These are phyloP conservation scores for Nicotiana noctiflora DNA, from an alignment of 257 asterid species.

Conservation along the genomic window DNA sequence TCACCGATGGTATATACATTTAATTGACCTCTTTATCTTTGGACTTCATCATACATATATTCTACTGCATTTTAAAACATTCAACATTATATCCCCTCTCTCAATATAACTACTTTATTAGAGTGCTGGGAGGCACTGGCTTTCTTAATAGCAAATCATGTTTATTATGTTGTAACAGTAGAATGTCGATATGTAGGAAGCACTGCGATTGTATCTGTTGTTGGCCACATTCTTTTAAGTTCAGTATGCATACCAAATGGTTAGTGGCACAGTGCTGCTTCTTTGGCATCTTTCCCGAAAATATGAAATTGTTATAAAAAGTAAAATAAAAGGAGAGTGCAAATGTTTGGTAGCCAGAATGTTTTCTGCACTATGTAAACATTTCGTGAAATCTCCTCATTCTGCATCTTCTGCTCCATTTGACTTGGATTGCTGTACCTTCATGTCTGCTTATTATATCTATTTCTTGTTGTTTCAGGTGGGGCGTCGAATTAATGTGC, in stretches of 20 bases:
- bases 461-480: slow-evolving; percentile 42
- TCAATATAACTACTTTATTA: neutral
- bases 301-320: neutral
- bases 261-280: neutral
- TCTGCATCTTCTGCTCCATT: neutral
- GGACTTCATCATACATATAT: neutral
- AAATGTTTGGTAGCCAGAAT: neutral
- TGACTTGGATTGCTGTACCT: neutral
- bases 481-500: slow-evolving; percentile 65
- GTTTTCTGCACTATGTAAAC: neutral
- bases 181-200: neutral
- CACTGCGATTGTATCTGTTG: neutral
- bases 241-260: neutral
- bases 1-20: neutral
- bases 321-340: neutral
- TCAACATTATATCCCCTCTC: neutral
- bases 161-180: neutral
- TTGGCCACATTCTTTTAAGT: neutral
- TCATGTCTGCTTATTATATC: neutral
- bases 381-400: neutral
- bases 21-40: neutral
- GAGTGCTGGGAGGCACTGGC: neutral
- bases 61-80: neutral
- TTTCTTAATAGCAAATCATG: neutral
- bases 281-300: neutral